Percentiles rank a stretch among this genome's conserved stretches.
Conservation (phyloP, 1,139 yeast genomes). For the Kodamaea fungicola region DNA sequence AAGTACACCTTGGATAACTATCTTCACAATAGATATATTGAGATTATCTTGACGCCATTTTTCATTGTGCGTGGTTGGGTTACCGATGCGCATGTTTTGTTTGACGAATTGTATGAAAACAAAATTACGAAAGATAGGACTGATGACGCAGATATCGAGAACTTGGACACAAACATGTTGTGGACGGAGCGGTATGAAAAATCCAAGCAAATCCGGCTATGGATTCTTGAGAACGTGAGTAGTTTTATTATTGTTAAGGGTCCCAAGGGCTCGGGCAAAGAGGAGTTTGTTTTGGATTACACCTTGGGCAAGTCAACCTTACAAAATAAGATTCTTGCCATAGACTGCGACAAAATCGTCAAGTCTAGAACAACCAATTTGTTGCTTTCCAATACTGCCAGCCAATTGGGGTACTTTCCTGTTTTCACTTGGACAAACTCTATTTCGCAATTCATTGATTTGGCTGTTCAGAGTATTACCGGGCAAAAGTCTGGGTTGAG, state of each 20-base stretch:
- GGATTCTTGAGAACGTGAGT: slow-evolving; percentile 63
- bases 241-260: slow-evolving; percentile 89
- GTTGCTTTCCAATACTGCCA: slow-evolving; percentile 65
- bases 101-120: slow-evolving; percentile 11
- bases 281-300: slow-evolving; percentile 71
- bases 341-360: slow-evolving; percentile 76
- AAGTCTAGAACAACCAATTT: slow-evolving; percentile 73
- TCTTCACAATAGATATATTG: slow-evolving; percentile 28
- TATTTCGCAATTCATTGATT: slow-evolving; percentile 73
- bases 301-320: slow-evolving; percentile 46
- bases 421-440: slow-evolving; percentile 91
- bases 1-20: slow-evolving; percentile 33
- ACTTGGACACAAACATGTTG: slow-evolving; percentile 31
- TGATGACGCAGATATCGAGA: slow-evolving; percentile 15
- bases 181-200: slow-evolving; percentile 74
- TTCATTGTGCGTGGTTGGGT: slow-evolving; percentile 22
- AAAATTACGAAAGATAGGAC: slow-evolving; percentile 5
- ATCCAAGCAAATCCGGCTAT: slow-evolving; percentile 64
- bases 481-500: slow-evolving; percentile 93
- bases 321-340: slow-evolving; percentile 55
- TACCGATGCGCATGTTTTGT: slow-evolving; percentile 25
- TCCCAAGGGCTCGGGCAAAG: slow-evolving; percentile 92
- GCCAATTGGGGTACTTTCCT: slow-evolving; percentile 86
- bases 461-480: slow-evolving; percentile 84
- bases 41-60: slow-evolving; percentile 27